A percentile compares a stretch with the other conserved stretches of the same genome.
phyloP scores from a whole-genome alignment of 768 basidiomycete genomes.

The Podaxis sp. region DNA sequence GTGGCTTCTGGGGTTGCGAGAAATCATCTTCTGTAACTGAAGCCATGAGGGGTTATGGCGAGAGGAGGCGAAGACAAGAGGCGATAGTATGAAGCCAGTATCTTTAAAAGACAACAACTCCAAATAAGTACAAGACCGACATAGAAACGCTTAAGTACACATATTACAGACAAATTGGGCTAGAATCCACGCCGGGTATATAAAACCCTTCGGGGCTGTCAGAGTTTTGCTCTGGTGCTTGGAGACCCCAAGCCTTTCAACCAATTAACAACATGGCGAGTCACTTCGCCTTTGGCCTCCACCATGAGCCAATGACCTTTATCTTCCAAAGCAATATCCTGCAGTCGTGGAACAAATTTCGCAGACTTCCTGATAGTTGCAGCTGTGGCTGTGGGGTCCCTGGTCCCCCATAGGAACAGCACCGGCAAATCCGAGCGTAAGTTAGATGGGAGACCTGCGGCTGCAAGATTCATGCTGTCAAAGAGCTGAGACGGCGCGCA shows the following conservation, averaged over 20 bases:
- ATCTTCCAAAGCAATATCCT: slow-evolving; percentile 52
- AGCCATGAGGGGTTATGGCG: slow-evolving; percentile 1
- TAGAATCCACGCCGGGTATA: background rate
- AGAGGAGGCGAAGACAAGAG: background rate
- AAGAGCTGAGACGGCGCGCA: background rate
- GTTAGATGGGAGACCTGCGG: slow-evolving; percentile 40
- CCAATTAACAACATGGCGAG: slow-evolving; percentile 48
- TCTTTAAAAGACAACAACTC: background rate
- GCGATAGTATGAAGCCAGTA: background rate
- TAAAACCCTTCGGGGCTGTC: background rate
- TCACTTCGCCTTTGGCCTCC: slow-evolving; percentile 57
- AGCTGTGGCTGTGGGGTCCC: slow-evolving; percentile 48
- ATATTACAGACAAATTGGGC: background rate
- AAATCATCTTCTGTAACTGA: slow-evolving; percentile 44
- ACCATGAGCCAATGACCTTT: slow-evolving; percentile 72
- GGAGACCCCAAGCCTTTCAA: slow-evolving; percentile 34
- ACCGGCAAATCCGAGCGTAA: slow-evolving; percentile 53
- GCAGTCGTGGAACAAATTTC: slow-evolving; percentile 51
- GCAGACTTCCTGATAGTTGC: slow-evolving; percentile 40
- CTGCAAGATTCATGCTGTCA: slow-evolving; percentile 27
- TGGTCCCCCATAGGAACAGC: slow-evolving; percentile 59
- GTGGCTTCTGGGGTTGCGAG: slow-evolving; percentile 56
- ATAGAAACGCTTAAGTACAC: background rate
- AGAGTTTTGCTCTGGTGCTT: slow-evolving; percentile 12
- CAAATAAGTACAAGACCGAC: background rate